These are phyloP conservation scores for Mycocalia duriaeana DNA, from an alignment of 1,284 basidiomycete species.

Conservation along the genomic window DNA sequence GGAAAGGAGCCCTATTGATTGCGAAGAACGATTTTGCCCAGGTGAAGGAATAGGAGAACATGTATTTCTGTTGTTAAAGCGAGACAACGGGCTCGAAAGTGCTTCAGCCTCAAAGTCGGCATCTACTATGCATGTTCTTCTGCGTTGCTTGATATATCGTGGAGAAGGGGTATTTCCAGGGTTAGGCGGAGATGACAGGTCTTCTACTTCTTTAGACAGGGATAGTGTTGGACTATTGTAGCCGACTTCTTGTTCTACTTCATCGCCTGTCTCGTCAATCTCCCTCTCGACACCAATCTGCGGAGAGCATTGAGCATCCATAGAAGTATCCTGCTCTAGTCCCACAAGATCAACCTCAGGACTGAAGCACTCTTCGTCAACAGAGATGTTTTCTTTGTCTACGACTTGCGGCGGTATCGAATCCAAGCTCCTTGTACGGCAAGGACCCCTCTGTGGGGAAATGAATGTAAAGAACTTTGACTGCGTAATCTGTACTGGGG, in stretches of 20 bases:
- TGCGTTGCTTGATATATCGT: slow-evolving; percentile 1
- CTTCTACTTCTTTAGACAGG: slow-evolving; percentile 47
- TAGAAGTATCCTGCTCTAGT: slow-evolving; percentile 29
- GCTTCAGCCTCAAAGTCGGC: slow-evolving; percentile 51
- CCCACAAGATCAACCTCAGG: slow-evolving; percentile 15
- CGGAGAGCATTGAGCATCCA: slow-evolving; percentile 23
- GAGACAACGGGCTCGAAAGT: slow-evolving; percentile 55
- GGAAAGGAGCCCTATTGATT: slow-evolving; percentile 15
- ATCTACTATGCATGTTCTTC: slow-evolving; percentile 5
- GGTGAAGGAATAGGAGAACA: slow-evolving; percentile 2
- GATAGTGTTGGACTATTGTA: slow-evolving; percentile 66
- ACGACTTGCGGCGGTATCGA: slow-evolving; percentile 26
- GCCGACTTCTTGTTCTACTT: slow-evolving; percentile 69
- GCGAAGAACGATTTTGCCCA: slow-evolving; percentile 30
- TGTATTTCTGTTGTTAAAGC: slow-evolving; percentile 11
- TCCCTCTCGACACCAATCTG: slow-evolving; percentile 25
- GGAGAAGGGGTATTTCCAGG: slow-evolving; percentile 15
- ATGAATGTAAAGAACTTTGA: slow-evolving; percentile 34
- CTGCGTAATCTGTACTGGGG: slow-evolving; percentile 15
- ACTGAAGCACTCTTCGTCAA: slow-evolving; percentile 22
- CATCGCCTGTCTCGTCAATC: slow-evolving; percentile 29
- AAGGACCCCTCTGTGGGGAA: slow-evolving; percentile 3
- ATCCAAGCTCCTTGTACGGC: slow-evolving; percentile 5
- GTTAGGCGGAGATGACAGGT: slow-evolving; percentile 58
- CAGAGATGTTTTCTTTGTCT: slow-evolving; percentile 42